Percentiles rank a stretch among this genome's conserved stretches.
phyloP scores from a whole-genome alignment of 192 early-diverging fungal species.

The Lobulomyces angularis region DNA sequence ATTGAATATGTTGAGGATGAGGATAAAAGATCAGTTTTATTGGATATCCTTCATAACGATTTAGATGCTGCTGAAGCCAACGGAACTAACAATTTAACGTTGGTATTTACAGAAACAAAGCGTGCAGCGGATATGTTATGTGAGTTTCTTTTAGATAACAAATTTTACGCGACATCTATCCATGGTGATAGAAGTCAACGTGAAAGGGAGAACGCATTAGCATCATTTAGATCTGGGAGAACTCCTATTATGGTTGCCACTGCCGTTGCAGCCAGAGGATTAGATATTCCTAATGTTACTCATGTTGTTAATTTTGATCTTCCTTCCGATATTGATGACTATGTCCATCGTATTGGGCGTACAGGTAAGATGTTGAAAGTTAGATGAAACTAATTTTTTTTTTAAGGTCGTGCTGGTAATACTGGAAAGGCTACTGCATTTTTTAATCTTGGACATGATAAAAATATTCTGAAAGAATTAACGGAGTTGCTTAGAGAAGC shows the following conservation, averaged over 20 bases:
- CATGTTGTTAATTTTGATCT: slow-evolving; percentile 84
- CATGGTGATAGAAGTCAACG: slow-evolving; percentile 93
- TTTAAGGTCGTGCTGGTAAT: slow-evolving; percentile 72
- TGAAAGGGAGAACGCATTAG: slow-evolving; percentile 85
- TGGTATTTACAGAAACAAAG: slow-evolving; percentile 98
- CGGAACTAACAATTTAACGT: slow-evolving; percentile 49
- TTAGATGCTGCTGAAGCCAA: slow-evolving; percentile 9
- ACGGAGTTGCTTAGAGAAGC: slow-evolving; percentile 83
- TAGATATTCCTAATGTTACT: slow-evolving; percentile 79
- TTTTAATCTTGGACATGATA: slow-evolving; percentile 79
- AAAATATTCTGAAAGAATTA: slow-evolving; percentile 68
- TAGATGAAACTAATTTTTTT: too few relatives aligned
- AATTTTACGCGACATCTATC: slow-evolving; percentile 88
- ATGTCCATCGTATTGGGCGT: slow-evolving; percentile 96
- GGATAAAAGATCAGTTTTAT: slow-evolving; percentile 79
- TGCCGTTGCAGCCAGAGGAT: slow-evolving; percentile 90
- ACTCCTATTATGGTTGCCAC: slow-evolving; percentile 85
- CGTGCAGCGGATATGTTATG: slow-evolving; percentile 80
- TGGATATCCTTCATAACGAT: slow-evolving; percentile 59
- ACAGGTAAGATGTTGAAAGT: slow-evolving; percentile 65
- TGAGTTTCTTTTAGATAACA: slow-evolving; percentile 59
- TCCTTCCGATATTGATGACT: slow-evolving; percentile 69
- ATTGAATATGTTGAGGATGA: slow-evolving; percentile 88
- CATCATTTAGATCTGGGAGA: slow-evolving; percentile 68
- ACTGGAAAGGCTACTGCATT: slow-evolving; percentile 84